Base-by-base conservation (phyloP, 768 basidiomycete genomes). In the Tylopilus intermedius region DNA sequence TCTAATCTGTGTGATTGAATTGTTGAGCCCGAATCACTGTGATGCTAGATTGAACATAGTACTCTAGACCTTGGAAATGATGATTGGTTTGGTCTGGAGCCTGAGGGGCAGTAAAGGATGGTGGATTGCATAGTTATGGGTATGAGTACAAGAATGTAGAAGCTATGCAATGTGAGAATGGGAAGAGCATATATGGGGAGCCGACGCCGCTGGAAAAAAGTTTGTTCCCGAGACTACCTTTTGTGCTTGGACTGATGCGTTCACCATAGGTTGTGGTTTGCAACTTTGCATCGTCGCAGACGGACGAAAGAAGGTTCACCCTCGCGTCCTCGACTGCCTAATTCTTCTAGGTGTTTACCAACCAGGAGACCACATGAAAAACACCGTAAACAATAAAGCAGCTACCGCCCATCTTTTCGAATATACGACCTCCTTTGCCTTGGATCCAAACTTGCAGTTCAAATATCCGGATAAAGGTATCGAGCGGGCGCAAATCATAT, bases 161-260 rank as follows among this genome's bases (percentile, higher is more conserved):
- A n/a, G n/a, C n/a, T n/a, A n/a, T n/a, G n/a, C n/a, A n/a, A n/a
- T n/a, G n/a, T n/a, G n/a, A n/a, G n/a, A n/a, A n/a, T n/a, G n/a
- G n/a, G n/a, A n/a, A n/a, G n/a, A n/a, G n/a, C n/a, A n/a, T n/a
- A n/a, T n/a, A n/a, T 98, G 95, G 95, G 95, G 95, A 3, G 81
- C 83, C 4, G 93, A 95, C 42, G 88, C 92, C n/a, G n/a, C 4
- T 98, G 95, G 95, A 92, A 97, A 70, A 97, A 96, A 80, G 88
- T 82, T 45, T 21, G 33, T 29, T 45, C 8, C 14, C 33, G n/a
- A 56, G 15, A 47, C 22, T 15, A 8, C 30, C 11, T 38, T 22
- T 14, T 18, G 7, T 33, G 13, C 18, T 35, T n/a, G 7, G 8
- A 11, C 44, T 64, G 29, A 59, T 26, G 18, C n/a, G 3, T 22